Evolutionary conservation across 2,329 filamentous ascomycete species (phyloP).

Genomic region (Tolypocladium amazonense): DNA sequence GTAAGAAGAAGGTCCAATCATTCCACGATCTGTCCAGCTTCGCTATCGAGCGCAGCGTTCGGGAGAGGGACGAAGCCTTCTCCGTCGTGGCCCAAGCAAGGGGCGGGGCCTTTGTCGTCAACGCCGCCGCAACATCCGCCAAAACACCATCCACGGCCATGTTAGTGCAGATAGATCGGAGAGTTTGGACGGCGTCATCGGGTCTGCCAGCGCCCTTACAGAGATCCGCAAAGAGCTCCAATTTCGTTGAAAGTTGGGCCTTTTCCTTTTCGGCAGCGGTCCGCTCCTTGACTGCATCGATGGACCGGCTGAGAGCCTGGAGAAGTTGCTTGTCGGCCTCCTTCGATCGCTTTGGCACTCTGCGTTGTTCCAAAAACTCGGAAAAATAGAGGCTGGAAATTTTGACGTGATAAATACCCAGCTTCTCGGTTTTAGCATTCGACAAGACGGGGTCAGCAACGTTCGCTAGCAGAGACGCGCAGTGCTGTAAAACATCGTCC

Average conservation of each 20-base stretch:
- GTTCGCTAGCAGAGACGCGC: slow-evolving; percentile 40
- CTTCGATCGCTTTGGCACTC: slow-evolving; percentile 26
- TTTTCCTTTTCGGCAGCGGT: slow-evolving; percentile 43
- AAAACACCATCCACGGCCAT: slow-evolving; percentile 50
- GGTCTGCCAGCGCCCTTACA: slow-evolving; percentile 41
- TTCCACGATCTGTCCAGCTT: slow-evolving; percentile 46
- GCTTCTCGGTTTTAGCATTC: slow-evolving; percentile 17
- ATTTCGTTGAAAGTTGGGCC: slow-evolving; percentile 50
- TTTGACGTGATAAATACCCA: slow-evolving; percentile 46
- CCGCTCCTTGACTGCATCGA: slow-evolving; percentile 49
- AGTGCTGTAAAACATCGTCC: slow-evolving; percentile 48
- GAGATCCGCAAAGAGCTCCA: slow-evolving; percentile 56
- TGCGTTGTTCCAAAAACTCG: slow-evolving; percentile 42
- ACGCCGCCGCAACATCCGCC: slow-evolving; percentile 35
- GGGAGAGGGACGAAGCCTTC: slow-evolving; percentile 41
- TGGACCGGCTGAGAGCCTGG: slow-evolving; percentile 50
- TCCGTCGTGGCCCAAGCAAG: slow-evolving; percentile 42
- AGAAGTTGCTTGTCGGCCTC: slow-evolving; percentile 31
- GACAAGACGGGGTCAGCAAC: slow-evolving; percentile 30
- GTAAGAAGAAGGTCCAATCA: slow-evolving; percentile 44
- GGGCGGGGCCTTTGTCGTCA: slow-evolving; percentile 38
- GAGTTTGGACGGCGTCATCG: slow-evolving; percentile 46
- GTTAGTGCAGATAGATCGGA: slow-evolving; percentile 50
- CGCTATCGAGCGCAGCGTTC: slow-evolving; percentile 48
- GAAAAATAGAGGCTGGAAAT: slow-evolving; percentile 64